Conservation (phyloP, 371 early-diverging fungal genomes). For the Apophysomyces elegans region DNA sequence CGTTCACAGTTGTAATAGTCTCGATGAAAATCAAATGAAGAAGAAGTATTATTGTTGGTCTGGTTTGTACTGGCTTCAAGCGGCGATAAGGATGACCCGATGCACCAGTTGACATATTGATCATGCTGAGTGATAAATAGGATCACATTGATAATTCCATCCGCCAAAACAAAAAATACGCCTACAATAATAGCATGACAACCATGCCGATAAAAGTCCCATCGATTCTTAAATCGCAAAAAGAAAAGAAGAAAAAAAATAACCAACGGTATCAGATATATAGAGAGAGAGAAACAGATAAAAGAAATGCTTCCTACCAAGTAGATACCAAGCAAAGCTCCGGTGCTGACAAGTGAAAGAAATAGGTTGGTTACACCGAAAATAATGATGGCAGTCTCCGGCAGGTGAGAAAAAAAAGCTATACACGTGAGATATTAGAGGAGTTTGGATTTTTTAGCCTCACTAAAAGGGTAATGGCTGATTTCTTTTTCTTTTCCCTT, state of each 20-base stretch:
- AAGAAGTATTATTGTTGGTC: background rate
- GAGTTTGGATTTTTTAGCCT: too few relatives aligned
- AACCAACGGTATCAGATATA: background rate
- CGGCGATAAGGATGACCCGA: conserved; percentile 2
- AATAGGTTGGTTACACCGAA: conserved; percentile 26
- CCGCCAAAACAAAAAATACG: conserved; percentile 23
- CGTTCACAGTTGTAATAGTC: conserved; percentile 32
- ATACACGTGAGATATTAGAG: background rate
- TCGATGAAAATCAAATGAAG: background rate
- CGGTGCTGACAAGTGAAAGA: conserved; percentile 15
- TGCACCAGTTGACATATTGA: conserved; percentile 22
- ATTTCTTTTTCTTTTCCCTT: background rate
- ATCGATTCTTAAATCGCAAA: conserved; percentile 11
- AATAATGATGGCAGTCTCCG: conserved; percentile 17
- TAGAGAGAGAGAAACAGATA: background rate
- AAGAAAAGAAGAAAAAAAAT: background rate
- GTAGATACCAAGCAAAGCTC: conserved; percentile 17
- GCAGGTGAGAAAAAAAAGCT: conserved; percentile 30
- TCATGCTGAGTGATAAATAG: conserved; percentile 21
- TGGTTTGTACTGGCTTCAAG: background rate
- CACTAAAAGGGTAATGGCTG: too few relatives aligned
- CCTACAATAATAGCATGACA: conserved; percentile 14
- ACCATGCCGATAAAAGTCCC: conserved; percentile 8
- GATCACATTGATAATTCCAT: conserved; percentile 26
- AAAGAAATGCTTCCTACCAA: conserved; percentile 17